Conservation (phyloP, 176 grass and related monocot species). For the Melocanna baccifera region DNA sequence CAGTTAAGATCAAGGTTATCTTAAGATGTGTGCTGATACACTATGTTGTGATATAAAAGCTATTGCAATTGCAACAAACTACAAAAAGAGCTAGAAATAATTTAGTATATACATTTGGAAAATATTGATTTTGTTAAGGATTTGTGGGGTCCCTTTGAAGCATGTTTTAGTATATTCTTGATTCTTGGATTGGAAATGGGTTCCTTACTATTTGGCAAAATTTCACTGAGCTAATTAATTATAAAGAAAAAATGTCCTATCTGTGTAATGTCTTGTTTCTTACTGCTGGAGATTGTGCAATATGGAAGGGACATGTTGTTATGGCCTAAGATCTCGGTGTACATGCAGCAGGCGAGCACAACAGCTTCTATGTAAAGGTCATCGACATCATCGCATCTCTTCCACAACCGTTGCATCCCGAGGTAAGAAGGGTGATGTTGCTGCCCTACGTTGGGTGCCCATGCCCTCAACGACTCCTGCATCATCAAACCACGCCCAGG, state of each 20-base stretch:
- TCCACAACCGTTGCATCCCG: too few species aligned
- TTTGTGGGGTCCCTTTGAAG: too few species aligned
- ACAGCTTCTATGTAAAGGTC: too few species aligned
- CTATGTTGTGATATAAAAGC: background rate
- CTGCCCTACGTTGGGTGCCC: too few species aligned
- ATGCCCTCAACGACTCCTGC: too few species aligned
- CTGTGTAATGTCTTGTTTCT: background rate
- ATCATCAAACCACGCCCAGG: too few species aligned
- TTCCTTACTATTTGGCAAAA: background rate
- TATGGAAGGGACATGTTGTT: background rate
- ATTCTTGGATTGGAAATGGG: too few species aligned
- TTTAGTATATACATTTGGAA: constrained; percentile 4
- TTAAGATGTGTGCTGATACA: background rate
- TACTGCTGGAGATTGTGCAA: background rate
- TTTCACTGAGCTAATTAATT: background rate
- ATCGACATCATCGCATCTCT: too few species aligned
- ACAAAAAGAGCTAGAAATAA: background rate
- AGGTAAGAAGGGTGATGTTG: too few species aligned
- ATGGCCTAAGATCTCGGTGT: too few species aligned
- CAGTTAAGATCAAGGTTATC: background rate
- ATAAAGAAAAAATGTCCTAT: background rate
- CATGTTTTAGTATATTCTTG: too few species aligned
- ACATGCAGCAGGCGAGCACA: too few species aligned
- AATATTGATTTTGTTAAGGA: background rate
- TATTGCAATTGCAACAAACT: background rate